Percentiles rank a stretch among this genome's conserved stretches.
Conservation (phyloP, 2,329 filamentous ascomycete species). For the Lecanicillium sp. region DNA sequence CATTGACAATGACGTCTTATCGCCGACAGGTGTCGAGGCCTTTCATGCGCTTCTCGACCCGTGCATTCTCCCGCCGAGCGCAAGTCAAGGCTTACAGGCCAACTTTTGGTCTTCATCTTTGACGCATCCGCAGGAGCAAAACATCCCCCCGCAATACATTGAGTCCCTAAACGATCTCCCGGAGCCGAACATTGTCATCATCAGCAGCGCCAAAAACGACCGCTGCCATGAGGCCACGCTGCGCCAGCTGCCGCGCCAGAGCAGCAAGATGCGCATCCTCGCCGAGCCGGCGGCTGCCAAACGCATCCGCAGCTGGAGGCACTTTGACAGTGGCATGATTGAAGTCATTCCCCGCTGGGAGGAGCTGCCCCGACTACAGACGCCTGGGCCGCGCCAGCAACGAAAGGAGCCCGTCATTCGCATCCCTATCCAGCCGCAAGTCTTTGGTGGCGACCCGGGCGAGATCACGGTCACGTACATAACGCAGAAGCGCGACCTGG, state of each 20-base stretch:
- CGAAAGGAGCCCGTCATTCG: constrained; percentile 27
- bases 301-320: constrained; percentile 58
- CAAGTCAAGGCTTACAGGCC: constrained; percentile 38
- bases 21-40: constrained; percentile 23
- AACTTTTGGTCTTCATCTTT: constrained; percentile 49
- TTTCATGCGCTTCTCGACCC: constrained; percentile 68
- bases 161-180: constrained; percentile 37
- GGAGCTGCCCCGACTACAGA: constrained; percentile 15
- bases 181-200: constrained; percentile 36
- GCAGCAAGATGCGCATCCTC: constrained; percentile 53
- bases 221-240: constrained; percentile 66
- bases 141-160: constrained; percentile 49
- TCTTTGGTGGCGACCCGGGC: constrained; percentile 45
- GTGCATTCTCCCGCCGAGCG: constrained; percentile 54
- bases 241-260: constrained; percentile 48
- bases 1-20: constrained; percentile 20
- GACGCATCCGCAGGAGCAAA: constrained; percentile 43
- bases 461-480: constrained; percentile 67
- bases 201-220: constrained; percentile 46
- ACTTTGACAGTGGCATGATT: constrained; percentile 51
- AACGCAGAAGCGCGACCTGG: constrained; percentile 50
- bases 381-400: constrained; percentile 18
- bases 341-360: constrained; percentile 38
- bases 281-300: constrained; percentile 58
- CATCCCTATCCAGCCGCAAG: constrained; percentile 46